Conservation (phyloP, 2,329 filamentous ascomycete genomes). For the Fusarium virguliforme region DNA sequence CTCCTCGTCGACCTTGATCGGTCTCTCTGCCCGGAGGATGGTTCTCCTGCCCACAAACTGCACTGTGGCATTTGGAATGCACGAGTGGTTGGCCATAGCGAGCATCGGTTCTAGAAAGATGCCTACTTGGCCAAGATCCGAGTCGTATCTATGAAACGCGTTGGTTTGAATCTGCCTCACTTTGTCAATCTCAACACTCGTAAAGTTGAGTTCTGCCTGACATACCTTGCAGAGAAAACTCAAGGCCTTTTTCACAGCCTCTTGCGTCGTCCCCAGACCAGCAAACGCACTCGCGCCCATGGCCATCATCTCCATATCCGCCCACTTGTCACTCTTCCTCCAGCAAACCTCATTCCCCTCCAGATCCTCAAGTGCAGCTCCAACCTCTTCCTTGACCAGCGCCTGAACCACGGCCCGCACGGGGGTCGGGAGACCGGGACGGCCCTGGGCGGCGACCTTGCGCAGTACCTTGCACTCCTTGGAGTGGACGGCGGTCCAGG, state of each 20-base stretch:
- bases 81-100: constrained; percentile 76
- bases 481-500: constrained; percentile 69
- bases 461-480: constrained; percentile 68
- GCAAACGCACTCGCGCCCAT: constrained; percentile 61
- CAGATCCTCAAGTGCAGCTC: constrained; percentile 57
- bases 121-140: constrained; percentile 67
- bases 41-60: constrained; percentile 69
- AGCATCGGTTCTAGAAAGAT: constrained; percentile 71
- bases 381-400: constrained; percentile 59
- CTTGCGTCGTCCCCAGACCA: constrained; percentile 57
- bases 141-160: constrained; percentile 71
- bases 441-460: constrained; percentile 49
- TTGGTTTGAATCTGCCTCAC: constrained; percentile 71
- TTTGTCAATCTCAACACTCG: constrained; percentile 12
- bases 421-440: constrained; percentile 65
- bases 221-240: constrained; percentile 70
- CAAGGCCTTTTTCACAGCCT: constrained; percentile 59
- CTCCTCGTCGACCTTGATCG: constrained; percentile 69
- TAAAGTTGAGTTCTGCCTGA: accelerated
- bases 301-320: constrained; percentile 67
- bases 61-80: constrained; percentile 72
- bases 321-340: constrained; percentile 58
- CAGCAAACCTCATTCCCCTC: constrained; percentile 65
- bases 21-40: constrained; percentile 65
- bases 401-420: constrained; percentile 70